Base-by-base conservation (phyloP, 345 rosid genomes). In the sweet orange (Citrus sinensis) region DNA sequence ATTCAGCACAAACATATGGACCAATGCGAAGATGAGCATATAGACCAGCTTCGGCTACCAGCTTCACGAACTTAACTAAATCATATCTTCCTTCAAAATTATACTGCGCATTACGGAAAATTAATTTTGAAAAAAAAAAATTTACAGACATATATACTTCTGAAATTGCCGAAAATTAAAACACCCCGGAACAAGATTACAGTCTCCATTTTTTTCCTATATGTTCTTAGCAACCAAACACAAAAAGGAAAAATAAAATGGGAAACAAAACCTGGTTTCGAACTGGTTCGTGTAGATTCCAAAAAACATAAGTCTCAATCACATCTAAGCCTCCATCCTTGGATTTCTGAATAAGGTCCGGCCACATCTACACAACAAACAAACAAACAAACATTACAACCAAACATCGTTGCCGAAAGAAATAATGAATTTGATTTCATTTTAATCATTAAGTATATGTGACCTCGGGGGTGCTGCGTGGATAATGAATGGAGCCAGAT, bases 401-500 rank as follows among this genome's bases (percentile, higher is more conserved):
- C 17, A 0, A 46, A 46, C 16, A 46, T 13, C 0, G 17, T 46
- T 0, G 17, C 0, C 0, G 51, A 46, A 46, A 3, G 51, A 46
- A 46, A 46, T 46, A 13, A 46, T 46, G 51, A 46, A 46, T 13
- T 46, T 46, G 0, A 46, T 46, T 46, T 11, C 51, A 11, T 46
- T 46, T 46, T 46, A 13, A 46, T 13, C 5, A 3, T 46, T 46
- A 46, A 46, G 17, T 3, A 46, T 13, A 9, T 10, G 7, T 25
- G 60, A 95, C 99, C 87, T 95, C 95, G 2, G 96, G 94, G 49
- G 97, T 90, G 76, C 99, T 95, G 49, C 99, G 94, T 27, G 99
- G 99, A 80, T 95, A 95, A 82, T 95, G 99, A 85, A 95, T 93
- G 75, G 99, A 91, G 34, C 99, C 99, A 59, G 99, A 93, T 78